A percentile compares a stretch with the other conserved stretches of the same genome.
Conservation (phyloP, 1,284 basidiomycete species). For the Ustilago curta region DNA sequence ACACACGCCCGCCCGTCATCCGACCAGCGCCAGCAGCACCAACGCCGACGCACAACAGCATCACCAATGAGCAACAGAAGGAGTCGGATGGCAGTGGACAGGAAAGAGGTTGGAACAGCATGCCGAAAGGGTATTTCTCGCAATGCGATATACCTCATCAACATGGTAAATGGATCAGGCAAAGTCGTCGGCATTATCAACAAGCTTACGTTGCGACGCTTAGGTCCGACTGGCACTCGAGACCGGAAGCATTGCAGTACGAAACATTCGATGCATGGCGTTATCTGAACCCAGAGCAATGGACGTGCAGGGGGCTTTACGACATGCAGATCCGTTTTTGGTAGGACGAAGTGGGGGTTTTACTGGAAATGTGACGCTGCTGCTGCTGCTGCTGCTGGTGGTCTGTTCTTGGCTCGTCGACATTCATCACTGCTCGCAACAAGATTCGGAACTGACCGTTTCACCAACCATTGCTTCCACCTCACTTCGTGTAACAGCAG, state of each 20-base stretch:
- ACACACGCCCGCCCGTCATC: not conserved
- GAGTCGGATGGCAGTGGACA: not conserved
- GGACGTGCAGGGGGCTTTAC: no score
- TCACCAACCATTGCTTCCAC: not conserved
- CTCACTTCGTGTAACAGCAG: not conserved
- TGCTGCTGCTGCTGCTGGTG: not conserved
- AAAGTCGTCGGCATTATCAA: no score
- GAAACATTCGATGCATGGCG: not conserved
- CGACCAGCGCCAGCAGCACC: conserved; percentile 6
- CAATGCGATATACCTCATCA: no score
- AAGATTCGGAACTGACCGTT: conserved; percentile 13
- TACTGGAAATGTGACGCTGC: not conserved
- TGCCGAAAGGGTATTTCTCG: no score
- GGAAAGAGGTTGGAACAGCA: not conserved
- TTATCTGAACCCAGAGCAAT: no score
- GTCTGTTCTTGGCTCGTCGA: not conserved
- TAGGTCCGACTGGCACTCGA: no score
- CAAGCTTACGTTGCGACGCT: no score
- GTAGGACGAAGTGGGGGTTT: not conserved
- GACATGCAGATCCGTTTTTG: not conserved
- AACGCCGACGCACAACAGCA: not conserved
- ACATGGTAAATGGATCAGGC: no score
- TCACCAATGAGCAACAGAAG: not conserved
- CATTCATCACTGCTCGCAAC: not conserved
- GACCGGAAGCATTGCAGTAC: not conserved